phyloP scores from a whole-genome alignment of 2,329 filamentous ascomycete genomes.

The Teratosphaeria viscida region DNA sequence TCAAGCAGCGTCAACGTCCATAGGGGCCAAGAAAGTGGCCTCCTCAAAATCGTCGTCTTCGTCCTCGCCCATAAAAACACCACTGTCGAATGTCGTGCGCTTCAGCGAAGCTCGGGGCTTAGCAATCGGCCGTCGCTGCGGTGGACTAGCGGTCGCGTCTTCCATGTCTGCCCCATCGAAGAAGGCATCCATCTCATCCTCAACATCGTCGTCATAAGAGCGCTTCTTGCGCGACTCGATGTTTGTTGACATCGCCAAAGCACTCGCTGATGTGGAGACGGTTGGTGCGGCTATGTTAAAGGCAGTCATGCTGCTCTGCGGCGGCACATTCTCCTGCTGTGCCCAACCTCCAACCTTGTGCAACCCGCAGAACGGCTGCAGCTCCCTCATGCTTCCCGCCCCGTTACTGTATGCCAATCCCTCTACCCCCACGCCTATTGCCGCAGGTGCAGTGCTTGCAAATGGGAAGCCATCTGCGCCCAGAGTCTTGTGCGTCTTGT shows the following conservation, averaged over 20 bases:
- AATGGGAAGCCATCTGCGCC: conserved; percentile 13
- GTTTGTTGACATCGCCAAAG: conserved; percentile 16
- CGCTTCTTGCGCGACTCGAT: conserved; percentile 18
- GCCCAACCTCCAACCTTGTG: conserved; percentile 62
- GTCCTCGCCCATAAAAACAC: conserved; percentile 17
- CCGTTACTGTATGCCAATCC: conserved; percentile 7
- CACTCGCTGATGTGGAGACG: conserved; percentile 30
- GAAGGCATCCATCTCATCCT: conserved; percentile 25
- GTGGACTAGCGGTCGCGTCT: background rate
- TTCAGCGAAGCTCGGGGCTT: conserved; percentile 16
- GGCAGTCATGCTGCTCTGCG: conserved; percentile 10
- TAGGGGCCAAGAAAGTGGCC: conserved; percentile 12
- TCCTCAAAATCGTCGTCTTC: conserved; percentile 9
- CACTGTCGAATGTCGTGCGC: conserved; percentile 5
- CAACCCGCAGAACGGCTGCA: conserved; percentile 72
- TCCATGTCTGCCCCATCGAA: conserved; percentile 19
- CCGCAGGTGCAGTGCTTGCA: conserved; percentile 20
- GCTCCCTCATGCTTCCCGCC: conserved; percentile 39
- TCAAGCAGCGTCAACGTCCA: conserved; percentile 10
- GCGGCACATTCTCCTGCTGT: conserved; percentile 39
- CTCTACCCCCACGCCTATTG: conserved; percentile 19
- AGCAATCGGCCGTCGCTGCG: conserved; percentile 9
- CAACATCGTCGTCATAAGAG: conserved; percentile 26
- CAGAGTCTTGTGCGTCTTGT: conserved; percentile 59
- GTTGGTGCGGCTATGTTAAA: conserved; percentile 27